Conservation (phyloP, 495 filamentous ascomycete species). For the Hypoxylon trugodes region DNA sequence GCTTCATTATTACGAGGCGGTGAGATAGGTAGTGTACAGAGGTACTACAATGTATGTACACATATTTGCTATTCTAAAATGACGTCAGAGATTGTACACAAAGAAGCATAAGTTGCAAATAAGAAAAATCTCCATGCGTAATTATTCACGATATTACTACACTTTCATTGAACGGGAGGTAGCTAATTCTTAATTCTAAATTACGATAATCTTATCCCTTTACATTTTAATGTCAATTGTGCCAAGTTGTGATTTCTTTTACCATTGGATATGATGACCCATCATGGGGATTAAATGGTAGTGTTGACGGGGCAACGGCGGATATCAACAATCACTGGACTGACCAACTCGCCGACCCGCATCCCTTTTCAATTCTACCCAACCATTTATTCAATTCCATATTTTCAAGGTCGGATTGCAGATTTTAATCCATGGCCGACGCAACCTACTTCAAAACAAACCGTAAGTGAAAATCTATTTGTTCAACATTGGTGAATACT, state of each 20-base stretch:
- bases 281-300: background rate
- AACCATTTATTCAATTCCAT: slow-evolving; percentile 29
- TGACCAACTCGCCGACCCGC: slow-evolving; percentile 20
- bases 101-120: background rate
- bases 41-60: background rate
- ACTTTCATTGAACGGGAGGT: background rate
- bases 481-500: background rate
- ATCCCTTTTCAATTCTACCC: slow-evolving; percentile 20
- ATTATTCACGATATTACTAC: background rate
- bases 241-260: slow-evolving; percentile 14
- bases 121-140: background rate
- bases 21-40: background rate
- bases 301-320: slow-evolving; percentile 31
- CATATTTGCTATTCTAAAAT: background rate
- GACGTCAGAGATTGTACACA: slow-evolving; percentile 5
- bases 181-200: background rate
- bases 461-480: background rate
- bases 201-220: background rate
- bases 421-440: slow-evolving; percentile 25
- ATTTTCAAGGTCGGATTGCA: slow-evolving; percentile 33
- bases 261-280: slow-evolving; percentile 17
- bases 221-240: background rate
- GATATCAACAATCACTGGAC: slow-evolving; percentile 29
- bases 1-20: background rate
- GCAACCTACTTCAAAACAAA: slow-evolving; percentile 19